Percentiles rank a stretch among this genome's conserved stretches.
These are phyloP conservation scores for Puccinia hordei DNA, from an alignment of 1,284 basidiomycete genomes.

Conservation along the genomic window DNA sequence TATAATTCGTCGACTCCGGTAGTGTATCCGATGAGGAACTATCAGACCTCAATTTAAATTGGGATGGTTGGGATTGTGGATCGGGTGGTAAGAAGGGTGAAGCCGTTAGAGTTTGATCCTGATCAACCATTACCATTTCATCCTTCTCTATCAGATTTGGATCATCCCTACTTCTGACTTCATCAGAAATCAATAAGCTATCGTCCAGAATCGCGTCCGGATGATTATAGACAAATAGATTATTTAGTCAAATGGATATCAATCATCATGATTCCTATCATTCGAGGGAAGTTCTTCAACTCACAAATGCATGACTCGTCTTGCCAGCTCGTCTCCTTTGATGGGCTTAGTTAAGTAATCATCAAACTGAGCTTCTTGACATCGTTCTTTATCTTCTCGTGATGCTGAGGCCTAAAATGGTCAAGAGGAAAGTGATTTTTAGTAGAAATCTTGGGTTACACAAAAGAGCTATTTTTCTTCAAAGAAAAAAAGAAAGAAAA, in stretches of 20 bases:
- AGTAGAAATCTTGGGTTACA: constrained; percentile 54
- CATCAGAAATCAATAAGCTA: background rate
- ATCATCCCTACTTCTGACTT: constrained; percentile 3
- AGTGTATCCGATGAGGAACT: background rate
- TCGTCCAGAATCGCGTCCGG: background rate
- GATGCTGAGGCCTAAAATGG: constrained; percentile 55
- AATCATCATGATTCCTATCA: background rate
- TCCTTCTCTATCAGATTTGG: background rate
- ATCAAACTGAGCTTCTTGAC: constrained; percentile 55
- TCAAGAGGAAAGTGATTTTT: background rate
- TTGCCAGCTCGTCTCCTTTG: constrained; percentile 56
- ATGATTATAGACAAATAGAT: background rate
- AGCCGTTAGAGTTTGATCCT: background rate
- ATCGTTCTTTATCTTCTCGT: constrained; percentile 57
- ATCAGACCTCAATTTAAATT: background rate
- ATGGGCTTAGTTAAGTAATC: constrained; percentile 58
- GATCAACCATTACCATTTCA: constrained; percentile 4
- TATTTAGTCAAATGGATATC: background rate
- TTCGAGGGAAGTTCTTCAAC: background rate
- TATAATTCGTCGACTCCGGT: background rate
- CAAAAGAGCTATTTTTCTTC: background rate
- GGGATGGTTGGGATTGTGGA: background rate
- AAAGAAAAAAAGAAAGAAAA: background rate
- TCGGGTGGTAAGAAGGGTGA: background rate
- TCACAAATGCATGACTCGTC: constrained; percentile 27